A percentile compares a stretch with the other conserved stretches of the same genome.
Conservation (phyloP, 306 rosid genomes). For the Corylus heterophylla region DNA sequence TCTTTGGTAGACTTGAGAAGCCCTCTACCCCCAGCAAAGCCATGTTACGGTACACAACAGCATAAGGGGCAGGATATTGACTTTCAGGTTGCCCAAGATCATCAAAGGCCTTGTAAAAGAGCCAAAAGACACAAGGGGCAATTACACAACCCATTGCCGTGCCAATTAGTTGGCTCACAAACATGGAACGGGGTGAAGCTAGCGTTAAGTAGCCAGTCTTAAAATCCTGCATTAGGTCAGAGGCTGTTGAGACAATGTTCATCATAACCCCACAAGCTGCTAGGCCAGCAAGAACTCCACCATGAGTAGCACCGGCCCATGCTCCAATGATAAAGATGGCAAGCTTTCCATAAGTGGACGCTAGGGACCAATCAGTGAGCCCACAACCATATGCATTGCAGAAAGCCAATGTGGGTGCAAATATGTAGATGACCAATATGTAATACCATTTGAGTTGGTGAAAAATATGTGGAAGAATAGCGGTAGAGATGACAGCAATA, state of each 20-base stretch:
- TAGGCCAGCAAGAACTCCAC: conserved; percentile 18
- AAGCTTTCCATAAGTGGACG: conserved; percentile 17
- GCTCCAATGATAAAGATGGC: conserved; percentile 13
- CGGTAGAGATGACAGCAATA: neutral
- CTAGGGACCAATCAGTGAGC: conserved; percentile 22
- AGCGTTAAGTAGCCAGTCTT: conserved; percentile 21
- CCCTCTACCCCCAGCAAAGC: conserved; percentile 7
- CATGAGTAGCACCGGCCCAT: conserved; percentile 11
- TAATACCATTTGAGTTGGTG: conserved; percentile 17
- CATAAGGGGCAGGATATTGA: conserved; percentile 16
- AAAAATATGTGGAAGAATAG: conserved; percentile 10
- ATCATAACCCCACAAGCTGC: conserved; percentile 27
- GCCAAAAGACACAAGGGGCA: conserved; percentile 22
- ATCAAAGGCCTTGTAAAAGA: conserved; percentile 15
- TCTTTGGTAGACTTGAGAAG: conserved; percentile 11
- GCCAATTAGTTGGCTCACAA: conserved; percentile 18
- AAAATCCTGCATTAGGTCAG: conserved; percentile 19
- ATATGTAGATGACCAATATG: conserved; percentile 5
- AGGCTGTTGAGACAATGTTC: conserved; percentile 21
- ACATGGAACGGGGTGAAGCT: conserved; percentile 20
- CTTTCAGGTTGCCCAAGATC: neutral
- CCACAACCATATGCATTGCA: conserved; percentile 25
- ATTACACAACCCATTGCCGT: conserved; percentile 20
- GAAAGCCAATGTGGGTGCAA: conserved; percentile 7
- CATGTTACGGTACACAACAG: conserved; percentile 4